Base-by-base conservation (phyloP, 78 protist genomes). In the Isochrysis galbana region DNA sequence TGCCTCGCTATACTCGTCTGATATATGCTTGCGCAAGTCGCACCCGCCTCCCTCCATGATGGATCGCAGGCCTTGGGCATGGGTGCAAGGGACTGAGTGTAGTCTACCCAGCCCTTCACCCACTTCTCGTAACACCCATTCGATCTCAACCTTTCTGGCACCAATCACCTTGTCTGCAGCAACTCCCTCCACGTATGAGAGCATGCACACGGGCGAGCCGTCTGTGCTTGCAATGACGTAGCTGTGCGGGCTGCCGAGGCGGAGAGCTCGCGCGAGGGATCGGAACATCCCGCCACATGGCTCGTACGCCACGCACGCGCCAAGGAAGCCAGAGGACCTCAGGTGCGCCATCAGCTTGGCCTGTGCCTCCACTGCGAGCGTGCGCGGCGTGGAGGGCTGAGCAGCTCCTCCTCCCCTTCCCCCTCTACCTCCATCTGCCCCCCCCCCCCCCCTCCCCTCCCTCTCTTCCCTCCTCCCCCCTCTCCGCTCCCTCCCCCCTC, bases 21-120 rank as follows among this genome's bases (percentile, higher is more conserved):
- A 1, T n/a, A 5, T 0, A 38, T 82, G 89, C 55, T 5, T 19
- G 29, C 36, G 22, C n/a, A 82, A 1, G 10, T 22, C 23, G 38
- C 89, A 82, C 89, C 41, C 89, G 55, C 89, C 89, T n/a, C 89
- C 89, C 32, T 82, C 89, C 44, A 2, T 11, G 39, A 46, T 29
- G 69, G 61, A 1, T 29, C 89, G 48, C 32, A 74, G 34, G 47
- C 47, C 45, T 26, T 74, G 34, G 42, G 26, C 84, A 1, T 10
- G 46, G 22, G 39, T 45, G 32, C 45, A 22, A 2, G 74, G 26
- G 32, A n/a, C 82, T 36, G n/a, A 3, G 55, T 82, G 51, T 25
- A 82, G 0, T 14, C 19, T 1, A 1, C 67, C 89, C 39, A 82
- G 89, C 4, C 67, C 61, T 38, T 45, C 61, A 38, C 89, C 89